phyloP scores from a whole-genome alignment of 345 rosid species.

The Gossypium ekmanianum region DNA sequence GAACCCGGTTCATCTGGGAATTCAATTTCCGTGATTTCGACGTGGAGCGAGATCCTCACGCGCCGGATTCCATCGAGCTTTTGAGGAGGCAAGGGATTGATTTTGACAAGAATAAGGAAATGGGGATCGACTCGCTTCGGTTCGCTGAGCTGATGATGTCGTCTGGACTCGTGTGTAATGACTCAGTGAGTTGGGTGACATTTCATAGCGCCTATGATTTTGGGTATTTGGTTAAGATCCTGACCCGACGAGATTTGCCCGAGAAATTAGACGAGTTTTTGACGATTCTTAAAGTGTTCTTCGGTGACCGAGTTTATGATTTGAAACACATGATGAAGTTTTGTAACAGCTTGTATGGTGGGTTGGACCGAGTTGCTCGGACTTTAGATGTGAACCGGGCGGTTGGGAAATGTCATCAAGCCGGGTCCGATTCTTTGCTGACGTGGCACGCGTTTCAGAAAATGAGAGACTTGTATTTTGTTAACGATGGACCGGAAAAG shows the following conservation, averaged over 20 bases:
- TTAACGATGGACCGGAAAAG: constrained; percentile 55
- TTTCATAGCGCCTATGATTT: constrained; percentile 93
- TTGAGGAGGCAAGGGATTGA: constrained; percentile 76
- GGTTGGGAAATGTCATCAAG: constrained; percentile 85
- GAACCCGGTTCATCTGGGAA: constrained; percentile 64
- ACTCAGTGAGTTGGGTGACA: constrained; percentile 78
- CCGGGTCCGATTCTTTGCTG: constrained; percentile 85
- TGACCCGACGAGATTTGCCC: constrained; percentile 62
- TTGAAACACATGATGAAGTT: constrained; percentile 77
- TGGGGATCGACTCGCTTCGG: constrained; percentile 52
- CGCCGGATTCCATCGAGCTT: constrained; percentile 74
- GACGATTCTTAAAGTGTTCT: constrained; percentile 38
- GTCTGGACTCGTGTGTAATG: constrained; percentile 73
- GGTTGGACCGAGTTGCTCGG: constrained; percentile 64
- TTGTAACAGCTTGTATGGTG: constrained; percentile 59
- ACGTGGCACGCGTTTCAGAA: constrained; percentile 75
- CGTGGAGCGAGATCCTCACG: constrained; percentile 59
- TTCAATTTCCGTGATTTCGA: constrained; percentile 78
- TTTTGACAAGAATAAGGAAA: constrained; percentile 51
- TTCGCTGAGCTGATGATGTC: constrained; percentile 88
- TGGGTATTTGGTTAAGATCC: constrained; percentile 77
- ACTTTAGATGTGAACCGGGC: constrained; percentile 55
- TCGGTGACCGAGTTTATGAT: constrained; percentile 65
- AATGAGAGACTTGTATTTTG: constrained; percentile 61
- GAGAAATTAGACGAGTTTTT: constrained; percentile 45